Evolutionary conservation across 352 stramenopile genomes (phyloP).

Genomic region (Phytophthora pistaciae): DNA sequence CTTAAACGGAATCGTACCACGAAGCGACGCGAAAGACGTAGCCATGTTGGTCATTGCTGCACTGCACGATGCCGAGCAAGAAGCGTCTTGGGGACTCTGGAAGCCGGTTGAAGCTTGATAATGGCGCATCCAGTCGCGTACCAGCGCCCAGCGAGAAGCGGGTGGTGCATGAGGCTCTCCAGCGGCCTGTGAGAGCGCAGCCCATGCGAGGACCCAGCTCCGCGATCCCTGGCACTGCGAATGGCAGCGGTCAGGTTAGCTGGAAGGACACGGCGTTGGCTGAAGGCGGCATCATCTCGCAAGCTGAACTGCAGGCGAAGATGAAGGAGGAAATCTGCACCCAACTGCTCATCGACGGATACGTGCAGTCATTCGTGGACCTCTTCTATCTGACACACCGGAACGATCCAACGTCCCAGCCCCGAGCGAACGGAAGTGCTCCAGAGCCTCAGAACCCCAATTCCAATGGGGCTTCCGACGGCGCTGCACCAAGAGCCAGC

Average conservation of each 20-base stretch:
- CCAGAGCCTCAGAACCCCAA: conserved; percentile 5
- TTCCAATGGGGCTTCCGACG: conserved; percentile 4
- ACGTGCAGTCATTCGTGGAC: conserved; percentile 95
- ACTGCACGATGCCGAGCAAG: conserved; percentile 33
- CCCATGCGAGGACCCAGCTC: conserved; percentile 62
- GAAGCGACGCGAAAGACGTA: conserved; percentile 38
- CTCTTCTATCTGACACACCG: conserved; percentile 95
- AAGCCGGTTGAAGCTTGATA: conserved; percentile 14
- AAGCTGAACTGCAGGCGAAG: conserved; percentile 56
- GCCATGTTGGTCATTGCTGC: conserved; percentile 15
- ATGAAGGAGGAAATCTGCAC: conserved; percentile 87
- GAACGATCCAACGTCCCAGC: conserved; percentile 40
- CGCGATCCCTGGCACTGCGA: background rate
- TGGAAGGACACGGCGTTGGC: conserved; percentile 18
- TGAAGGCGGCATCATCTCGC: conserved; percentile 24
- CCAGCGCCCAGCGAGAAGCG: conserved; percentile 21
- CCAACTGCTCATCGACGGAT: conserved; percentile 88
- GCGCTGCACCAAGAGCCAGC: background rate
- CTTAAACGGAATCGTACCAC: conserved; percentile 15
- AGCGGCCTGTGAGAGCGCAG: conserved; percentile 65
- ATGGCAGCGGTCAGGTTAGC: conserved; percentile 1
- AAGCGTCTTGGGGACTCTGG: conserved; percentile 24
- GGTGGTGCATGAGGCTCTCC: conserved; percentile 49
- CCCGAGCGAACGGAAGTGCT: conserved; percentile 5
- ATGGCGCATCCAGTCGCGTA: conserved; percentile 6